Evolutionary conservation across 352 stramenopile genomes (phyloP), one percentile per base, ranked within the genome.

Genomic region (Globisporangium paroecandrum): DNA sequence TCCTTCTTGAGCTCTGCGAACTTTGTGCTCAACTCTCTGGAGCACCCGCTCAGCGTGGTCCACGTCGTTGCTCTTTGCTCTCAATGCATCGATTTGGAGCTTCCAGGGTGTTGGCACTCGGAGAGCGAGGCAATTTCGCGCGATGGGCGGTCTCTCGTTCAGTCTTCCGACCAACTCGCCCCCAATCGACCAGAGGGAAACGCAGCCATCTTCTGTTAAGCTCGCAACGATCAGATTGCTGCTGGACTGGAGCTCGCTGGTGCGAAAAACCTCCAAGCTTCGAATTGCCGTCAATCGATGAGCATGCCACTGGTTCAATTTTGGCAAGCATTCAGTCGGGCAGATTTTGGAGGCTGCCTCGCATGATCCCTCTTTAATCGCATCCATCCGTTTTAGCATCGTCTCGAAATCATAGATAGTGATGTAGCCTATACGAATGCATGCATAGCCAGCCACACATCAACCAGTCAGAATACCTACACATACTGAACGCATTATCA

Each of bases 171-270:
- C 56, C 18, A 72, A 64, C n/a, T 74, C 51, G 2, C 78, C 78
- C 0, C 76, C 67, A 1, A 75, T 41, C 1, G 73, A 76, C 70
- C 79, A 87, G 9, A 89, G 65, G 0, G 73, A 75, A 13, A 76
- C 69, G 4, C 34, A 25, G 2, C 77, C 77, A 22, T 75, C 74
- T 20, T 83, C 74, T 6, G 66, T 69, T 5, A 76, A 53, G 27
- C 75, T 73, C 18, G 69, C 51, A 12, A 86, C 41, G 18, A 82
- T 27, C 1, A 65, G 43, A 47, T 47, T 34, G 53, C 13, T 20
- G 10, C 22, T 18, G 27, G 41, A 49, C 15, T 25, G 34, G 6
- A 71, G 36, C 4, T 62, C 56, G 2, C 71, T 58, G 24, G 67
- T 59, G 9, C 62, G 49, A 3, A 68, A 22, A 2, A 65, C 51